phyloP scores from a whole-genome alignment of 768 basidiomycete species.

The Pulveroboletus sp. region DNA sequence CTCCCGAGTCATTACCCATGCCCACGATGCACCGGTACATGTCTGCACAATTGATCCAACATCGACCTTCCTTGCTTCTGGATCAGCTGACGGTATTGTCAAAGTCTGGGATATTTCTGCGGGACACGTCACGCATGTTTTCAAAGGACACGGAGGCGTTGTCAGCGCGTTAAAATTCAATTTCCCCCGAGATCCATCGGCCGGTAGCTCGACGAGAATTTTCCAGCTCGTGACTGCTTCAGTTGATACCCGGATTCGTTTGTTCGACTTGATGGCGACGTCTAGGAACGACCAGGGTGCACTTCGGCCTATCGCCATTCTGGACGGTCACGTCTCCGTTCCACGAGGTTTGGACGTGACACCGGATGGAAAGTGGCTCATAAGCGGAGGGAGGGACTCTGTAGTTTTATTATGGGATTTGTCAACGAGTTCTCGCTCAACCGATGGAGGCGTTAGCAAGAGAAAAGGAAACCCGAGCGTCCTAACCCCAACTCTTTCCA shows the following conservation, averaged over 20 bases:
- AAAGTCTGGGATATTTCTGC: constrained; percentile 93
- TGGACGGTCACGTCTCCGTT: constrained; percentile 95
- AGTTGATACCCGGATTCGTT: constrained; percentile 86
- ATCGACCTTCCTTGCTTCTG: constrained; percentile 88
- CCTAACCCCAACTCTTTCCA: constrained; percentile 55
- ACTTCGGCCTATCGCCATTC: constrained; percentile 67
- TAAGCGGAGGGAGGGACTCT: constrained; percentile 90
- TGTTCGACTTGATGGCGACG: constrained; percentile 80
- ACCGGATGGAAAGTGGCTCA: constrained; percentile 79
- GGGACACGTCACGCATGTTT: constrained; percentile 89
- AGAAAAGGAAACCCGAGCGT: constrained; percentile 42
- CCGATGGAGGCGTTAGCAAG: constrained; percentile 21
- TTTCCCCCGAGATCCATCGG: constrained; percentile 60
- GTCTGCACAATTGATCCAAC: constrained; percentile 81
- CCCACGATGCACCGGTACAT: constrained; percentile 93
- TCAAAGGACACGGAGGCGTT: constrained; percentile 97
- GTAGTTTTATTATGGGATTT: constrained; percentile 94
- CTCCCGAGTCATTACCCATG: constrained; percentile 69
- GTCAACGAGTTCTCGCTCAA: constrained; percentile 8
- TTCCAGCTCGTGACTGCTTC: constrained; percentile 89
- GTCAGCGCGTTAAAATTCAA: constrained; percentile 87
- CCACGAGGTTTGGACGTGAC: constrained; percentile 87
- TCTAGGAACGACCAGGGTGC: constrained; percentile 50
- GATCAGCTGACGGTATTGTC: constrained; percentile 92
- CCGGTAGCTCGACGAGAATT: constrained; percentile 40